Base-by-base conservation (phyloP, 306 rosid genomes). In the Aeschynomene evenia region DNA sequence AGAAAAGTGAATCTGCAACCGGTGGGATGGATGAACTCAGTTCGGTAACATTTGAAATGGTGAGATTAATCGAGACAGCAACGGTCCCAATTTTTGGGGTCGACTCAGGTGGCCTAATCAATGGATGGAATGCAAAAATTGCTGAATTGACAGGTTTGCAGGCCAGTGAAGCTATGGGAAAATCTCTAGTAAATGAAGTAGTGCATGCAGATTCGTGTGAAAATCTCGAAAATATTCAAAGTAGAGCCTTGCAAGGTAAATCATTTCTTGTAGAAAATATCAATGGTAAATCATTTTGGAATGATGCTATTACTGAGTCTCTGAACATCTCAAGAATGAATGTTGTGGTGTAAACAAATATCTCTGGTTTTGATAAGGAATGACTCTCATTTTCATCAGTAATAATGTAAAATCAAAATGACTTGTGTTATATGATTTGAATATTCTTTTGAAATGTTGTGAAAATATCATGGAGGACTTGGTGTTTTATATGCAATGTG, bases 61-160 rank as follows among this genome's bases (percentile, higher is more conserved):
- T 81, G 71, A 92, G 86, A 63, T 55, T 92, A 78, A 92, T 92
- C 50, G 98, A 92, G 74, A 87, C 98, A 31, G 96, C 98, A 20
- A 81, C 87, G 3, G 87, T 82, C 61, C 98, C 96, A 1, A 89
- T 92, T 73, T 92, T 92, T 19, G 96, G 91, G 37, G 92, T 89
- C 71, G 87, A 87, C 82, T 74, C 79, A 40, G 68, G 58, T 22
- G 96, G 96, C 73, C 16, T 77, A 28, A 81, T 92, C 74, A 89
- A 92, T 71, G 98, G 96, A 66, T 89, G 98, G 98, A 89, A 89
- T 84, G 75, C 74, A 23, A 87, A 87, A 77, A 81, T 85, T 63
- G 79, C 89, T 42, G 90, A 91, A 63, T 66, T 92, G 86, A 81
- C 87, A 3, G 86, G 95, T 19, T 74, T 92, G 42, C 78, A 52